Evolutionary conservation across 139 green algal species (phyloP).

Genomic region (Diplosphaera chodatii): DNA sequence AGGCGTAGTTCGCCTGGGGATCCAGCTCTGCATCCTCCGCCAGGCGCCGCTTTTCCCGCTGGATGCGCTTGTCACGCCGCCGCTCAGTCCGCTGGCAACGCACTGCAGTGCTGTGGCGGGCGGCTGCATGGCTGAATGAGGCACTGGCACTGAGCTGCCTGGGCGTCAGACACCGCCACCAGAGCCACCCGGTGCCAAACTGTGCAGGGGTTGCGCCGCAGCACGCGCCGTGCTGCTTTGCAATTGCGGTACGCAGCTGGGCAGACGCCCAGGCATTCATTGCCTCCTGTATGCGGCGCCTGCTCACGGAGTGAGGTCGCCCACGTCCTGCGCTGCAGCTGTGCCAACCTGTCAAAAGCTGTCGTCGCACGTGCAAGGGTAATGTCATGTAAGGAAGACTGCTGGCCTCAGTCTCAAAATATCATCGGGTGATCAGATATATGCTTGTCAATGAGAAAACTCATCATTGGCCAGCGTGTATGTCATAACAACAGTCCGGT

Average conservation of each 20-base stretch:
- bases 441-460: constrained; percentile 1
- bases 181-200: no score
- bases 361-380: no score
- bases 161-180: no score
- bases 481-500: not conserved
- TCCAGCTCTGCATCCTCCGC: not conserved
- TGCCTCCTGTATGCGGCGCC: no score
- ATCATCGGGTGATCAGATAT: not conserved
- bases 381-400: not conserved
- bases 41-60: not conserved
- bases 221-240: no score
- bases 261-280: no score
- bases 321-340: not conserved
- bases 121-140: not conserved
- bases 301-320: not conserved
- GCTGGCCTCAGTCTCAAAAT: not conserved
- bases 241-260: no score
- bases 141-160: not conserved
- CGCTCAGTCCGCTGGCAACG: not conserved
- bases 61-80: not conserved
- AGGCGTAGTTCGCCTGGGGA: not conserved
- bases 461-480: not conserved
- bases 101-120: not conserved
- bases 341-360: not conserved
- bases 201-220: no score